Percentiles rank a stretch among this genome's conserved stretches.
These are phyloP conservation scores for Blastocystis sp. DNA, from an alignment of 352 stramenopile species.

Conservation along the genomic window DNA sequence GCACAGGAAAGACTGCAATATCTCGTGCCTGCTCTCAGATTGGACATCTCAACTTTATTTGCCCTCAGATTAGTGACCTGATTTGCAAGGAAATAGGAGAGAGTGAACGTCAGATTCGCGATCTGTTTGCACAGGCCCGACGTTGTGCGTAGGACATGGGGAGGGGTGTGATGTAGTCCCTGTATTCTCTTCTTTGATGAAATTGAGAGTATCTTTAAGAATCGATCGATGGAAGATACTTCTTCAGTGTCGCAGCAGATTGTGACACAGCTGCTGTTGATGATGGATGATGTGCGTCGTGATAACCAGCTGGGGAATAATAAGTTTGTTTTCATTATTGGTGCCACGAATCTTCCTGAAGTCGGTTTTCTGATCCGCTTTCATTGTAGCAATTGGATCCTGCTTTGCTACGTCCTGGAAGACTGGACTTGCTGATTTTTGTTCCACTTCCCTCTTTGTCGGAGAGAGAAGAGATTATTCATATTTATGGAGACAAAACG, in stretches of 20 bases:
- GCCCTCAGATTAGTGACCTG: conserved; percentile 25
- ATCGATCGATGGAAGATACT: background rate
- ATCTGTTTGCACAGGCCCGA: background rate
- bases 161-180: background rate
- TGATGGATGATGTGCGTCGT: background rate
- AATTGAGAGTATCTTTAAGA: conserved; percentile 45
- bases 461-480: conserved; percentile 19
- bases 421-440: background rate
- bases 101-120: conserved; percentile 31
- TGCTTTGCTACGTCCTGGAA: background rate
- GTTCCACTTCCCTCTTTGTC: background rate
- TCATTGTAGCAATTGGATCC: conserved; percentile 33
- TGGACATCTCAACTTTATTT: conserved; percentile 45
- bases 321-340: conserved; percentile 32
- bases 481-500: background rate
- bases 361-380: background rate
- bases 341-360: conserved; percentile 25
- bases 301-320: background rate
- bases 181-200: conserved; percentile 55
- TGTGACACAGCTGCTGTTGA: background rate
- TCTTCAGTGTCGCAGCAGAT: background rate
- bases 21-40: background rate
- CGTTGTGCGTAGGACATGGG: background rate
- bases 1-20: conserved; percentile 37
- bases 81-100: conserved; percentile 30